These are phyloP conservation scores for Chlorencoelia australis DNA, from an alignment of 2,329 filamentous ascomycete genomes.

Conservation along the genomic window DNA sequence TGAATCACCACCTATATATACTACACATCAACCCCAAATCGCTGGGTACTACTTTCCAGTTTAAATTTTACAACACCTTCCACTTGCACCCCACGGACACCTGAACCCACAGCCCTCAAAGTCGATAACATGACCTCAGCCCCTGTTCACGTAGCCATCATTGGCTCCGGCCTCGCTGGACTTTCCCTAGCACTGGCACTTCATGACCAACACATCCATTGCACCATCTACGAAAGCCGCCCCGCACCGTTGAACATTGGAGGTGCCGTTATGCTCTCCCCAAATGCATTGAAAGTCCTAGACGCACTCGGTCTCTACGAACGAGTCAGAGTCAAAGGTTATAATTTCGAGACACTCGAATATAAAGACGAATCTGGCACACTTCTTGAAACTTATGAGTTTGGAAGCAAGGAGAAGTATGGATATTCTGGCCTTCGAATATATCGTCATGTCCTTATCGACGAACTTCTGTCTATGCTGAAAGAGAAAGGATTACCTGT, in stretches of 20 bases:
- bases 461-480: constrained; percentile 35
- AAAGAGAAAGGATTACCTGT: constrained; percentile 32
- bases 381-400: constrained; percentile 34
- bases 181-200: constrained; percentile 45
- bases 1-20: too few relatives aligned
- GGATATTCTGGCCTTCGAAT: constrained; percentile 45
- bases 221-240: constrained; percentile 42
- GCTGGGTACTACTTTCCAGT: too few relatives aligned
- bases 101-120: too few relatives aligned
- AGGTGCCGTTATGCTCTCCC: constrained; percentile 49
- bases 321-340: constrained; percentile 34
- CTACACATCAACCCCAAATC: too few relatives aligned
- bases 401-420: constrained; percentile 38
- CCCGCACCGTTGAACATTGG: constrained; percentile 36
- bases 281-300: constrained; percentile 46
- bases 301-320: constrained; percentile 40
- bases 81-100: too few relatives aligned
- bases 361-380: constrained; percentile 32
- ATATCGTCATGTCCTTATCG: constrained; percentile 41
- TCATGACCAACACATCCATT: constrained; percentile 38
- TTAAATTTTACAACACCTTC: too few relatives aligned
- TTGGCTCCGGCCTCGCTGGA: constrained; percentile 40
- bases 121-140: not conserved
- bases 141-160: constrained; percentile 30
- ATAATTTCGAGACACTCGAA: constrained; percentile 40